phyloP scores from a whole-genome alignment of 306 rosid genomes.

The Vigna reflexopilosa region DNA sequence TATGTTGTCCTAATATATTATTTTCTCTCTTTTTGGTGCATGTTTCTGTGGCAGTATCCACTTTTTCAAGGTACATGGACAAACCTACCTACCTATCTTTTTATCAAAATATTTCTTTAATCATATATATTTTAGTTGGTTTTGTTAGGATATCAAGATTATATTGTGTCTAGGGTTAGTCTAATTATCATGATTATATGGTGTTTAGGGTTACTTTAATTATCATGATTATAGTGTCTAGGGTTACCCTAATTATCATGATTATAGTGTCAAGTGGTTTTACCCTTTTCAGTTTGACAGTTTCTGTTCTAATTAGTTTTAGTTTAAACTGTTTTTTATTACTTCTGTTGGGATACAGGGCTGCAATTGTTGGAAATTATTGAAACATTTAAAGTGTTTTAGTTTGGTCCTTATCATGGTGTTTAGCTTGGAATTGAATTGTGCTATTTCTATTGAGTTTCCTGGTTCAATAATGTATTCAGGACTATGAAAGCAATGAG shows the following conservation, averaged over 20 bases:
- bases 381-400: background rate
- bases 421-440: conserved; percentile 1
- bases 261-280: no score
- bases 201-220: no score
- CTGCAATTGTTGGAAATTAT: conserved; percentile 1
- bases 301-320: background rate
- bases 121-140: conserved; percentile 15
- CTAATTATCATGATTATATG: no score
- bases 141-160: background rate
- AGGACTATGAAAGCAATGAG: conserved; percentile 89
- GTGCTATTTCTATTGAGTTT: conserved; percentile 32
- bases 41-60: conserved; percentile 71
- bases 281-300: background rate
- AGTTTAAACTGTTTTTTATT: background rate
- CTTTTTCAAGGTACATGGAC: conserved; percentile 78
- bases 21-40: conserved; percentile 48
- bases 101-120: conserved; percentile 27
- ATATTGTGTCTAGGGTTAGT: no score
- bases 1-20: conserved; percentile 16
- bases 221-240: no score
- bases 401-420: background rate
- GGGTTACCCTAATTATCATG: no score
- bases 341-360: background rate
- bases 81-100: conserved; percentile 26
- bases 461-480: conserved; percentile 38